Evolutionary conservation across 768 basidiomycete genomes (phyloP), one percentile per base, ranked within the genome.

Genomic region (Suillus paluster): DNA sequence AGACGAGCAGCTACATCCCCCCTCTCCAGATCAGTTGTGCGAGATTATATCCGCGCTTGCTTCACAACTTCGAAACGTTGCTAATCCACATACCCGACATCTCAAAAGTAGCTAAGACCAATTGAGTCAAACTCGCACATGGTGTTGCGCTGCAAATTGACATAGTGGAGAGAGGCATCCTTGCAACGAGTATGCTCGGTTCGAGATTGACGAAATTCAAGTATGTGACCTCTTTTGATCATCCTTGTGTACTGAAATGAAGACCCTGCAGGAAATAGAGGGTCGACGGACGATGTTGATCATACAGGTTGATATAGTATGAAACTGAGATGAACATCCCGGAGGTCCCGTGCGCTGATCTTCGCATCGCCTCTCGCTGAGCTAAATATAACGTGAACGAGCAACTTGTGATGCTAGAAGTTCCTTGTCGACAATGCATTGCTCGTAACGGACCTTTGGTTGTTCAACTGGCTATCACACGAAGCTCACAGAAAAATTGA

Each of bases 191-290:
- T 76, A n/a, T 76, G 72, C 81, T 46, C 82, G 81, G 62, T 88
- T 94, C 72, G 79, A 85, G 33, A 86, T 97, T 25, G 93, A 96
- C 75, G 86, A 96, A 68, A 79, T 94, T 2, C 86, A 90, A n/a
- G 88, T 93, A 0, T 80, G 91, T 46, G 77, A 89, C 5, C 81
- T 96, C 6, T 78, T 94, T 23, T 86, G 89, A 14, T 88, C 91
- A 0, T 95, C 91, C 69, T 78, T 92, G 10, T 89, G 90, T 76
- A 90, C n/a, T n/a, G n/a, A n/a, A n/a, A 94, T 71, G 84, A 89
- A 71, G 91, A 90, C 5, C 78, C 91, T 9, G 87, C 88, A 11
- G 71, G 83, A 12, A 75, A 72, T 23, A 76, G 83, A 0, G 81
- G 79, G 48, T 73, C 81, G 39, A 78, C 85, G n/a, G 75, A 77